These are phyloP conservation scores for Verticillium klebahnii DNA, from an alignment of 2,329 filamentous ascomycete genomes.

Conservation along the genomic window DNA sequence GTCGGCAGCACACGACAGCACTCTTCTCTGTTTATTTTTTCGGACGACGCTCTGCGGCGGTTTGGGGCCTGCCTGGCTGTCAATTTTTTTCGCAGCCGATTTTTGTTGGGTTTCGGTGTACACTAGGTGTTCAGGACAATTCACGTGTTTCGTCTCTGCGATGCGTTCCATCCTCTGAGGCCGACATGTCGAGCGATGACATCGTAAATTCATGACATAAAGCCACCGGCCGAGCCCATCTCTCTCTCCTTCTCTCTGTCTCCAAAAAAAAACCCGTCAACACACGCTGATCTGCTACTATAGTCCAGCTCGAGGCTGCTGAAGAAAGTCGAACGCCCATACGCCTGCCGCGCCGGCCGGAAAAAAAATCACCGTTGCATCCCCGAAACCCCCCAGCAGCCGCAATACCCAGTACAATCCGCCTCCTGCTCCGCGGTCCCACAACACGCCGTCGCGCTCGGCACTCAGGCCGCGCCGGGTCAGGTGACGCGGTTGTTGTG, in stretches of 20 bases:
- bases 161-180: not conserved
- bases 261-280: not conserved
- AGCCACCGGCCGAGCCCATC: not conserved
- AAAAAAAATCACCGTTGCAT: not conserved
- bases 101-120: not conserved
- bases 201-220: not conserved
- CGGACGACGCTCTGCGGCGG: not conserved
- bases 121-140: not conserved
- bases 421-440: not conserved
- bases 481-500: conserved; percentile 30
- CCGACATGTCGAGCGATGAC: not conserved
- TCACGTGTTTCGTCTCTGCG: not conserved
- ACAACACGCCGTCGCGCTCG: not conserved
- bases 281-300: not conserved
- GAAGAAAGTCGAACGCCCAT: not conserved
- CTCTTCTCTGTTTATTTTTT: not conserved
- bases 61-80: not conserved
- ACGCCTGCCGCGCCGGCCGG: not conserved
- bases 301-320: not conserved
- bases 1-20: not conserved
- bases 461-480: not conserved
- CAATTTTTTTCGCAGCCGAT: not conserved
- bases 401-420: not conserved
- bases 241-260: not conserved
- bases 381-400: not conserved